These are phyloP conservation scores for Eucalyptus shirleyi DNA, from an alignment of 345 rosid species.

Conservation along the genomic window DNA sequence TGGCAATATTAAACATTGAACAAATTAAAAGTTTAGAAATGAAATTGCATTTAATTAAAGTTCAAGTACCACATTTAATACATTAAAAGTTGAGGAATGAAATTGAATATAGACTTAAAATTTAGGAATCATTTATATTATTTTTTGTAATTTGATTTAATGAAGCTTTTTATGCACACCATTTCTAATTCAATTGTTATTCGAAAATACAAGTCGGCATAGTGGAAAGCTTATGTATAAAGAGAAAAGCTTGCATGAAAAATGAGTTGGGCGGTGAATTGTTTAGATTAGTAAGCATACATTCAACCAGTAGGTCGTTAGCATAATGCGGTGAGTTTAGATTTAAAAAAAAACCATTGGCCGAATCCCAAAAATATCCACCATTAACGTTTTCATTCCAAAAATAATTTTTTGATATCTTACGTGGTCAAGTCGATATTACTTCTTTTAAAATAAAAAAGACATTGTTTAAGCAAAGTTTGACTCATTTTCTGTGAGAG, in stretches of 20 bases:
- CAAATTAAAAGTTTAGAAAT: no score
- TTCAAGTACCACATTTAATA: no score
- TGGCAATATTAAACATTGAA: no score
- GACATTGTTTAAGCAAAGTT: background rate
- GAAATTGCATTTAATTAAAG: accelerated
- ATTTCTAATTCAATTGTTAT: background rate
- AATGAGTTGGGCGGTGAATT: background rate
- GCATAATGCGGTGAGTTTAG: accelerated
- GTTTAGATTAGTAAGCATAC: accelerated
- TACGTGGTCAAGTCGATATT: background rate
- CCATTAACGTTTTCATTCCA: background rate
- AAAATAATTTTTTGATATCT: background rate
- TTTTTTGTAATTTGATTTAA: background rate
- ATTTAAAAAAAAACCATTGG: background rate
- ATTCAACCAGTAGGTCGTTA: background rate
- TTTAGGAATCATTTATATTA: no score
- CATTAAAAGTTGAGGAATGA: accelerated
- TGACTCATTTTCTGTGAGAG: background rate
- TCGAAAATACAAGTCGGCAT: accelerated
- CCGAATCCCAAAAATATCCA: background rate
- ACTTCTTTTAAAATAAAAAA: background rate
- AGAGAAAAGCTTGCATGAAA: background rate
- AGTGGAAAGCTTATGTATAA: background rate
- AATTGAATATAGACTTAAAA: no score
- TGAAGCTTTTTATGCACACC: background rate